Conservation (phyloP, 768 basidiomycete genomes). For the Russula ochroleuca region DNA sequence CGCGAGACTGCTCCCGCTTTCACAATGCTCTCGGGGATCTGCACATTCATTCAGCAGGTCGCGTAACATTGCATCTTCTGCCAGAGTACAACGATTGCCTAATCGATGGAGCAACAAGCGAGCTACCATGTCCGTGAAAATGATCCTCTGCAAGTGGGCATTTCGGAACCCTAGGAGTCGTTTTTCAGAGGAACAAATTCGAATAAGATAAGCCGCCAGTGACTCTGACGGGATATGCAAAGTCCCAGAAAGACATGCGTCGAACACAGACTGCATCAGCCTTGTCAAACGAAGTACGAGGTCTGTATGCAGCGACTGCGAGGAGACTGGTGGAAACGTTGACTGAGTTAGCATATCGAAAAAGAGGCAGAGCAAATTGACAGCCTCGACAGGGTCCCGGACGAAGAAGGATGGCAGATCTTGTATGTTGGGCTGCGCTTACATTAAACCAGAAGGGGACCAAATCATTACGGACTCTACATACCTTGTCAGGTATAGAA, state of each 20-base stretch:
- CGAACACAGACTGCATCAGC: slow-evolving; percentile 40
- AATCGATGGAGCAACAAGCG: slow-evolving; percentile 24
- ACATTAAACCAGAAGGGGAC: background rate
- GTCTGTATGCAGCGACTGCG: slow-evolving; percentile 50
- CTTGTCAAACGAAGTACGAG: slow-evolving; percentile 42
- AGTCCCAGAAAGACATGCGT: slow-evolving; percentile 41
- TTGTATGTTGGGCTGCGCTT: slow-evolving; percentile 12
- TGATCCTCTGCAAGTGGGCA: background rate
- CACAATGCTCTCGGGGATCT: slow-evolving; percentile 1
- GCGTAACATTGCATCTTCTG: slow-evolving; percentile 18
- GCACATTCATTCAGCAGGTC: slow-evolving; percentile 2
- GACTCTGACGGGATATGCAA: slow-evolving; percentile 35
- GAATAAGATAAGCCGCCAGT: slow-evolving; percentile 41
- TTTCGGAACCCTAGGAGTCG: slow-evolving; percentile 22
- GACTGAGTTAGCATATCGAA: slow-evolving; percentile 43
- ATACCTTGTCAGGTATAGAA: slow-evolving; percentile 22
- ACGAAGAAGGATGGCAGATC: slow-evolving; percentile 33
- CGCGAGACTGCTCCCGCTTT: slow-evolving; percentile 17
- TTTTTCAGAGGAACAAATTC: slow-evolving; percentile 34
- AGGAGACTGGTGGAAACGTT: slow-evolving; percentile 42
- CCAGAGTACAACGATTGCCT: background rate
- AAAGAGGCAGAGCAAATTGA: slow-evolving; percentile 46
- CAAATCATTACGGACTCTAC: background rate
- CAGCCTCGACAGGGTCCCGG: slow-evolving; percentile 37
- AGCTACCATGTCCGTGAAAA: slow-evolving; percentile 22